Evolutionary conservation across 2,329 filamentous ascomycete genomes (phyloP).

Genomic region (Ceratocystis lukuohia): DNA sequence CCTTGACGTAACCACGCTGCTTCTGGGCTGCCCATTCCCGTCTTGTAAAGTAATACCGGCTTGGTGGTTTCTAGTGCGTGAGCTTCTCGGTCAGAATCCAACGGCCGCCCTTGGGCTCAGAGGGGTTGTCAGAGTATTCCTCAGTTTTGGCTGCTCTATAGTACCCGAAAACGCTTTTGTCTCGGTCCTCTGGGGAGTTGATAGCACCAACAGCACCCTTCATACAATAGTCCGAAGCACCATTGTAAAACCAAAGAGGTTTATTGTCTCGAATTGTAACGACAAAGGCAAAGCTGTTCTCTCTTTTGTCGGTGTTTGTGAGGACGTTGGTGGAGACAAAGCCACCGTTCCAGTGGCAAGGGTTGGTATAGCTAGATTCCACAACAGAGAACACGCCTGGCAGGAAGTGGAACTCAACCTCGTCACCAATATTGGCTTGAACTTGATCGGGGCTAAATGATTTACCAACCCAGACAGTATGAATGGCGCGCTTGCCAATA

Average conservation of each 20-base stretch:
- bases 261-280: slow-evolving; percentile 20
- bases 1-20: no score
- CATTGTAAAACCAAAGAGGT: background rate
- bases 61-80: no score
- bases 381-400: background rate
- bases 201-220: slow-evolving; percentile 17
- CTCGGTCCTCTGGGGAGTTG: slow-evolving; percentile 16
- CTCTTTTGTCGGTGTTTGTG: no score
- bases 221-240: slow-evolving; percentile 20
- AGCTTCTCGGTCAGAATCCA: no score
- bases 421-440: background rate
- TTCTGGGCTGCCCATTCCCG: no score
- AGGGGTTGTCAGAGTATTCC: no score
- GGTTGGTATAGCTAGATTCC: background rate
- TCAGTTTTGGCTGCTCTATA: no score
- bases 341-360: background rate
- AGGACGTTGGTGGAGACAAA: background rate
- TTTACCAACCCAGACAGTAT: background rate
- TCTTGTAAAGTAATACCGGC: no score
- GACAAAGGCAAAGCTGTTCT: slow-evolving; percentile 26
- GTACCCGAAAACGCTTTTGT: background rate
- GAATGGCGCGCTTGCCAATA: background rate
- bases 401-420: background rate
- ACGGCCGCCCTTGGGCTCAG: no score
- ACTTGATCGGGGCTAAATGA: slow-evolving; percentile 34